Percentiles rank a stretch among this genome's conserved stretches.
phyloP scores from a whole-genome alignment of 208 protist species.

The Endotrypanum monterogeii region DNA sequence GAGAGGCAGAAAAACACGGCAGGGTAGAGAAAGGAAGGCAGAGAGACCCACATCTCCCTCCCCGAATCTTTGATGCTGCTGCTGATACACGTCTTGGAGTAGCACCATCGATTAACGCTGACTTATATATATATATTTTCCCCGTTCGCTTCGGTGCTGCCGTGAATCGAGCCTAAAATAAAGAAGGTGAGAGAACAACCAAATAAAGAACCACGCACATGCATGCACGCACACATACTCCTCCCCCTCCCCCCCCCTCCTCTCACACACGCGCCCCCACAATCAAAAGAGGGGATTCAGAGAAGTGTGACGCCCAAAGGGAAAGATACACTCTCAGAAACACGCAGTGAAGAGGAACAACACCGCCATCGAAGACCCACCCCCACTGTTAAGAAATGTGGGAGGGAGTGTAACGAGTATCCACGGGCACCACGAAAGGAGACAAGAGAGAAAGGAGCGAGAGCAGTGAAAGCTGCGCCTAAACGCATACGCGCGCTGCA shows the following conservation, averaged over 20 bases:
- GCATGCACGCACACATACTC: too few relatives aligned
- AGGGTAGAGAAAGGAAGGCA: neutral
- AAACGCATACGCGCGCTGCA: neutral
- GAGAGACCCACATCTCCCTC: neutral
- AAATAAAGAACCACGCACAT: neutral
- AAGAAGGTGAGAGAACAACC: neutral
- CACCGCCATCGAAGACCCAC: neutral
- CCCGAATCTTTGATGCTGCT: neutral
- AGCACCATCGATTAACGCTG: conserved; percentile 1
- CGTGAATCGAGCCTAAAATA: neutral
- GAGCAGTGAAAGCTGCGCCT: neutral
- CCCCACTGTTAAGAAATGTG: neutral
- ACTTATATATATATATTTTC: neutral
- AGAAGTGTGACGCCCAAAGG: too few relatives aligned
- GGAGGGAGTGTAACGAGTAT: neutral
- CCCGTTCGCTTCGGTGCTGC: too few relatives aligned
- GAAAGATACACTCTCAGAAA: neutral
- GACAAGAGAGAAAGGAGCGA: neutral
- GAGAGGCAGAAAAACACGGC: neutral
- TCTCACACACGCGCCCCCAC: too few relatives aligned
- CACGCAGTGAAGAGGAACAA: neutral
- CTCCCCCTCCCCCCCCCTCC: too few relatives aligned
- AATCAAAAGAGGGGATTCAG: neutral
- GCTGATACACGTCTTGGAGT: neutral
- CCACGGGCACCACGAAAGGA: neutral